Percentiles rank a stretch among this genome's conserved stretches.
Conservation (phyloP, 148 eudicot species). For the Rhododendron williamsianum region DNA sequence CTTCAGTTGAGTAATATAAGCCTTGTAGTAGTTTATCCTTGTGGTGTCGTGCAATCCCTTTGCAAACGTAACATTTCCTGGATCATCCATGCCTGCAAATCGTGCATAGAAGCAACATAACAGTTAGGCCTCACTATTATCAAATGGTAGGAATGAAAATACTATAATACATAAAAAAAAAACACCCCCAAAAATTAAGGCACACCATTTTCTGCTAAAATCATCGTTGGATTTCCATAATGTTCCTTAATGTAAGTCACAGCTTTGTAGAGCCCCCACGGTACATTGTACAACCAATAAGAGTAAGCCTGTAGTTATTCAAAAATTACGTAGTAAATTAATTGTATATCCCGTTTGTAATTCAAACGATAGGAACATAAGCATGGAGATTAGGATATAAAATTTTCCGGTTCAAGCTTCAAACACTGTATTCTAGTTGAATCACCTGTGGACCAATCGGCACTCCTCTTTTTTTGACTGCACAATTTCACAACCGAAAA, state of each 20-base stretch:
- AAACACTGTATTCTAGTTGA: neutral
- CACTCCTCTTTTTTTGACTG: conserved; percentile 62
- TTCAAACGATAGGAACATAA: neutral
- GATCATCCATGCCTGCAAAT: conserved; percentile 87
- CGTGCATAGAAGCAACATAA: too few species aligned
- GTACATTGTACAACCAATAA: conserved; percentile 77
- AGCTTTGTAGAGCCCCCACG: conserved; percentile 89
- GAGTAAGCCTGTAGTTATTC: conserved; percentile 58
- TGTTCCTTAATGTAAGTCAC: conserved; percentile 69
- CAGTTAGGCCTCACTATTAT: neutral
- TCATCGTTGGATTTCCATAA: conserved; percentile 73
- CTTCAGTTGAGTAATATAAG: conserved; percentile 53
- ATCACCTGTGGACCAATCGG: conserved; percentile 81
- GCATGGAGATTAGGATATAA: neutral
- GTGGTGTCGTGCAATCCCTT: conserved; percentile 50
- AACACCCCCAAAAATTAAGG: neutral
- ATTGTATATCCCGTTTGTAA: neutral
- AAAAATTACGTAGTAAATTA: neutral
- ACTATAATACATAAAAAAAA: neutral
- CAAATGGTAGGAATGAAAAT: neutral
- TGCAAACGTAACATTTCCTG: conserved; percentile 62
- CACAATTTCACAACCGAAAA: conserved; percentile 10
- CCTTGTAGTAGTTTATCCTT: conserved; percentile 69
- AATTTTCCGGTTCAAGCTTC: neutral
- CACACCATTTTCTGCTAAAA: conserved; percentile 84